Conservation (phyloP, 192 early-diverging fungal species). For the Coemansia sp. region DNA sequence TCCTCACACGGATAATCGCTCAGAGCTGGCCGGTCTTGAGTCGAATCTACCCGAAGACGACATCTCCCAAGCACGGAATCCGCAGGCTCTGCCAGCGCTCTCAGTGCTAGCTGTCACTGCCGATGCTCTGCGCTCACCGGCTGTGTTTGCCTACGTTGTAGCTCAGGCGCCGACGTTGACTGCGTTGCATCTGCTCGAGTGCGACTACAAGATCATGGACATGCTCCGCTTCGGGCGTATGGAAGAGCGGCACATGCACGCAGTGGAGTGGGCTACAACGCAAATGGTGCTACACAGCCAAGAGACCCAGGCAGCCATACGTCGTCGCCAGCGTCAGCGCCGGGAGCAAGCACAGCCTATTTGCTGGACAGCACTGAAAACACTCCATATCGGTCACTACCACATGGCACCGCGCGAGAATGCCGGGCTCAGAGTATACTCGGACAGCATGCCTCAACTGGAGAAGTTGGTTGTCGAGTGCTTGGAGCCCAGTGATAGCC, state of each 20-base stretch:
- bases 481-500: constrained; percentile 35
- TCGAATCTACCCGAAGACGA: background rate
- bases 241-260: constrained; percentile 24
- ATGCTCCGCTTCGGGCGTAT: constrained; percentile 22
- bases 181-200: constrained; percentile 29
- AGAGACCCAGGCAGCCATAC: constrained; percentile 3
- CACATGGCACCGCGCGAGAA: constrained; percentile 31
- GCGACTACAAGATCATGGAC: constrained; percentile 24
- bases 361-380: constrained; percentile 11
- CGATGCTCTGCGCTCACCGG: constrained; percentile 32
- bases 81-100: constrained; percentile 2
- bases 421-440: constrained; percentile 15
- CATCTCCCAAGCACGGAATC: background rate
- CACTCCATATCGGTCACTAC: constrained; percentile 19
- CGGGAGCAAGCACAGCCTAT: background rate
- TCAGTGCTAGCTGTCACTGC: constrained; percentile 27
- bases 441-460: constrained; percentile 24
- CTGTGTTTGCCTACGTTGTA: constrained; percentile 31
- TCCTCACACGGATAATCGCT: background rate
- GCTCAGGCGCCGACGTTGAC: constrained; percentile 21
- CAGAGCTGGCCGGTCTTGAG: background rate
- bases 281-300: constrained; percentile 23
- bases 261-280: constrained; percentile 20
- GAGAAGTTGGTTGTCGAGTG: constrained; percentile 7
- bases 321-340: constrained; percentile 3